phyloP scores from a whole-genome alignment of 352 stramenopile genomes.

The Phytophthora megakarya region DNA sequence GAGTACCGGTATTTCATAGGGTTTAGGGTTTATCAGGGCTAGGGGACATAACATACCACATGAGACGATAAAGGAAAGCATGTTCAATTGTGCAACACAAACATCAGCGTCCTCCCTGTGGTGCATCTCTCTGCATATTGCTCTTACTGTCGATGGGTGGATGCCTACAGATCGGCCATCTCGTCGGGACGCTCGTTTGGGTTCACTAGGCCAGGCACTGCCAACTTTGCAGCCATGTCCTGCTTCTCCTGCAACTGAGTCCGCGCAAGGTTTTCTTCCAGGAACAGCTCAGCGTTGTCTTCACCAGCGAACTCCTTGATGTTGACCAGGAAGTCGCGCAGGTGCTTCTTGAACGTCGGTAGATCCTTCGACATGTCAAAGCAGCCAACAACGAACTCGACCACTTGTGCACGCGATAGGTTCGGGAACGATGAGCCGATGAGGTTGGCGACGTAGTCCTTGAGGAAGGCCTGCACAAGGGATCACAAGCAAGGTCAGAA shows the following conservation, averaged over 20 bases:
- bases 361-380: slow-evolving; percentile 98
- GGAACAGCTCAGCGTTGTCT: slow-evolving; percentile 97
- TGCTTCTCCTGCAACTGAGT: slow-evolving; percentile 89
- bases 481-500: not conserved
- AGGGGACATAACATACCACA: not conserved
- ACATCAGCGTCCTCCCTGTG: not conserved
- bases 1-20: slow-evolving; percentile 14
- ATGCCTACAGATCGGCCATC: slow-evolving; percentile 80
- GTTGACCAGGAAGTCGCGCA: slow-evolving; percentile 99
- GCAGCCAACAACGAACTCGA: slow-evolving; percentile 97
- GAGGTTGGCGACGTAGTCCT: slow-evolving; percentile 96
- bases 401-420: slow-evolving; percentile 92
- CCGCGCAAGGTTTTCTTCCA: slow-evolving; percentile 94
- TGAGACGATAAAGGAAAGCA: slow-evolving; percentile 19
- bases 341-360: slow-evolving; percentile 97
- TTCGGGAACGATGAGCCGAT: slow-evolving; percentile 98
- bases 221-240: slow-evolving; percentile 78
- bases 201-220: slow-evolving; percentile 92
- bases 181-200: slow-evolving; percentile 91
- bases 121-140: slow-evolving; percentile 38
- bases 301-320: slow-evolving; percentile 98
- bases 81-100: slow-evolving; percentile 25
- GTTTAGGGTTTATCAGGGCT: not conserved
- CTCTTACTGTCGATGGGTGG: not conserved
- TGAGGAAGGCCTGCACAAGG: slow-evolving; percentile 86